Percentiles rank a stretch among this genome's conserved stretches.
Evolutionary conservation across 805 yeast species (phyloP).

Genomic region (Sugiyamaella floridensis): DNA sequence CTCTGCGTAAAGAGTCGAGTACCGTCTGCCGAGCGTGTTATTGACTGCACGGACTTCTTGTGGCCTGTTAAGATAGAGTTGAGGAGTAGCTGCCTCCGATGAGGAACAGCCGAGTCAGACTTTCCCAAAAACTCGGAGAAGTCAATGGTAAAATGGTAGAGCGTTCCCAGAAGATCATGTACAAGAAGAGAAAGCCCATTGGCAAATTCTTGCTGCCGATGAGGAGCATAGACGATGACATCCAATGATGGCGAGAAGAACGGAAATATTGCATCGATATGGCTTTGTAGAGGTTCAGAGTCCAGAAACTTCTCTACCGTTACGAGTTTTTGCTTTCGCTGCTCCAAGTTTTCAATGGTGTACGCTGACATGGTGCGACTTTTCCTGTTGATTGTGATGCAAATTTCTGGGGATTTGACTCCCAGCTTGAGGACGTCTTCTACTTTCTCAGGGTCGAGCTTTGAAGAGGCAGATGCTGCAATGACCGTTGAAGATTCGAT

Average conservation of each 20-base stretch:
- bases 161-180: conserved; percentile 24
- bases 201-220: not conserved
- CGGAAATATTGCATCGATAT: conserved; percentile 4
- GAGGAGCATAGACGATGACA: conserved; percentile 7
- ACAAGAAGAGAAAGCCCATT: conserved; percentile 22
- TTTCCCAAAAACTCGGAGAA: conserved; percentile 5
- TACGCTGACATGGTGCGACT: conserved; percentile 31
- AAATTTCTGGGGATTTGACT: conserved; percentile 15
- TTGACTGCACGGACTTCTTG: conserved; percentile 62
- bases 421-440: conserved; percentile 16
- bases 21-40: conserved; percentile 64
- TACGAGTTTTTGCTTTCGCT: conserved; percentile 37
- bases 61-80: conserved; percentile 65
- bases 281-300: not conserved
- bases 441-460: conserved; percentile 3
- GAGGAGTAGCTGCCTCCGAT: conserved; percentile 15
- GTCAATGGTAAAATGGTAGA: conserved; percentile 31
- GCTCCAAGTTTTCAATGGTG: conserved; percentile 45
- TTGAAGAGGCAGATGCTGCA: conserved; percentile 1
- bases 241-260: conserved; percentile 6
- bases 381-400: conserved; percentile 8
- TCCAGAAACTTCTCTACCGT: conserved; percentile 6
- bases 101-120: not conserved
- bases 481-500: conserved; percentile 14
- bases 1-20: conserved; percentile 51